Percentiles rank a stretch among this genome's conserved stretches.
phyloP scores from a whole-genome alignment of 108 stramenopile genomes.

The Cyclotella kingstonii region DNA sequence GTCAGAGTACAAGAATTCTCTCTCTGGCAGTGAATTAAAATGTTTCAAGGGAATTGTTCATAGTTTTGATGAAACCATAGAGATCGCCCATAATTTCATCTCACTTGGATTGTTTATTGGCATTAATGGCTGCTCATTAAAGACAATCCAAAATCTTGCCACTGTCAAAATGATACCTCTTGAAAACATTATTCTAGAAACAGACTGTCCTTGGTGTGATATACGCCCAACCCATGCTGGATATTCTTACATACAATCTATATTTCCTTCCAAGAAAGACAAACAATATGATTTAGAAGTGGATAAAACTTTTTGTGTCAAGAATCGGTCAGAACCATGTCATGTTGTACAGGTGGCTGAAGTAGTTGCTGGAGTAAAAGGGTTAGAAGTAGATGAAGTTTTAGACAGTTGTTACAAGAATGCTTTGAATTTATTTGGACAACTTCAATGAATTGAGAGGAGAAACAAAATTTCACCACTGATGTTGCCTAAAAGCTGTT shows the following conservation, averaged over 20 bases:
- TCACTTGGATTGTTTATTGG: conserved; percentile 88
- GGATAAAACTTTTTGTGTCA: conserved; percentile 59
- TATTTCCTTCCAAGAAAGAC: conserved; percentile 69
- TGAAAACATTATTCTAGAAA: conserved; percentile 87
- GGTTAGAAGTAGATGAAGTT: conserved; percentile 55
- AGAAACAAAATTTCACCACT: not conserved
- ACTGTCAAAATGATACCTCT: conserved; percentile 78
- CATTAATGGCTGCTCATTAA: conserved; percentile 94
- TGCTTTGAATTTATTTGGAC: conserved; percentile 58
- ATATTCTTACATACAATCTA: conserved; percentile 56
- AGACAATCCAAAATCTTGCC: conserved; percentile 85
- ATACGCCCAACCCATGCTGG: conserved; percentile 83
- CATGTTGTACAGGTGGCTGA: conserved; percentile 87
- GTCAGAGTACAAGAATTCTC: conserved; percentile 45
- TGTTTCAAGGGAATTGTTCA: conserved; percentile 77
- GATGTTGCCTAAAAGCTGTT: not conserved
- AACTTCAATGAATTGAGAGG: not conserved
- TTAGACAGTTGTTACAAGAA: conserved; percentile 62
- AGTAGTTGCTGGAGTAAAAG: conserved; percentile 74
- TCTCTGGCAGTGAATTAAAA: not conserved
- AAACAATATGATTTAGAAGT: conserved; percentile 58
- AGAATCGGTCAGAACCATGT: conserved; percentile 88
- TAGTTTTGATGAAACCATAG: conserved; percentile 84
- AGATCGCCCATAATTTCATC: conserved; percentile 79
- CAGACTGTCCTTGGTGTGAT: conserved; percentile 96